Conservation (phyloP, 352 stramenopile genomes). For the Pythium rhizo-oryzae region DNA sequence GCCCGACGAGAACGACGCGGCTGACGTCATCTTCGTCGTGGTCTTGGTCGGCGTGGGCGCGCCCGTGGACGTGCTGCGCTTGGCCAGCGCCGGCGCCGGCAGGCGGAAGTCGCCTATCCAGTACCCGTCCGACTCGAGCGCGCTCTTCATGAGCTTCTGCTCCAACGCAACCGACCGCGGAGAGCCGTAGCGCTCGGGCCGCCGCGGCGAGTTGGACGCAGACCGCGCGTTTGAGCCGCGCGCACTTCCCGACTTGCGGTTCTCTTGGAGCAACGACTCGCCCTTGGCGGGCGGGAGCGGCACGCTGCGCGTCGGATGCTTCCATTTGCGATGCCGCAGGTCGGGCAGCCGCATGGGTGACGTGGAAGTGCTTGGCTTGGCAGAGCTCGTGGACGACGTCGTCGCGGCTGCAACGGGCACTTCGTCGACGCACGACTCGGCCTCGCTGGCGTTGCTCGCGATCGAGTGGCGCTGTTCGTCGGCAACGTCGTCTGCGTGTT, state of each 20-base stretch:
- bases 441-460: constrained; percentile 10
- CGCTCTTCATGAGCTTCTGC: constrained; percentile 54
- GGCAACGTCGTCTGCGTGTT: not conserved
- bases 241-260: not conserved
- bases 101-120: constrained; percentile 76
- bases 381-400: not conserved
- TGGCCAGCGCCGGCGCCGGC: constrained; percentile 41
- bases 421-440: constrained; percentile 16
- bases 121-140: constrained; percentile 69
- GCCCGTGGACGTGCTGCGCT: constrained; percentile 33
- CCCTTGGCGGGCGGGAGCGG: constrained; percentile 16
- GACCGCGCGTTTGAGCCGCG: not conserved
- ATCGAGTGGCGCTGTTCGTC: constrained; percentile 10
- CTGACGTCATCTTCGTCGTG: not conserved
- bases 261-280: constrained; percentile 17
- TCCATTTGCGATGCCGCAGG: constrained; percentile 25
- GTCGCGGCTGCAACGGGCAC: constrained; percentile 3
- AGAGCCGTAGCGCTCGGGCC: constrained; percentile 30
- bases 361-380: not conserved
- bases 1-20: not conserved
- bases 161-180: constrained; percentile 37
- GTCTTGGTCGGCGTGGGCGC: constrained; percentile 17
- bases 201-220: constrained; percentile 28
- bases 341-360: constrained; percentile 18
- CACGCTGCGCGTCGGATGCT: constrained; percentile 22